Percentiles rank a stretch among this genome's conserved stretches.
phyloP scores from a whole-genome alignment of 768 basidiomycete species.

The Hericium erinaceus region DNA sequence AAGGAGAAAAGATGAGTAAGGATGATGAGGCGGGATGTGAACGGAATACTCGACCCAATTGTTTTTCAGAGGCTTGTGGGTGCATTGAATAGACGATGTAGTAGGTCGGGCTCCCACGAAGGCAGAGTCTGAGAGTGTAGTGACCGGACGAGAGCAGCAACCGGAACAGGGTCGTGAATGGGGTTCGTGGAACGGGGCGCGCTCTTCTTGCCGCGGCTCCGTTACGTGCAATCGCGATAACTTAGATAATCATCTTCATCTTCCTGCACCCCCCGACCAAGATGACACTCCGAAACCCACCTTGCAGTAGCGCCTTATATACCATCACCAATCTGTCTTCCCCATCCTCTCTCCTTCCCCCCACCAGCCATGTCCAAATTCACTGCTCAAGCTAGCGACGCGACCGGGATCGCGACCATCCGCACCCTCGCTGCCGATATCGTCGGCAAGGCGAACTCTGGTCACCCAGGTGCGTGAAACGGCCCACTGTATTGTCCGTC shows the following conservation, averaged over 20 bases:
- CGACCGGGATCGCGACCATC: constrained; percentile 59
- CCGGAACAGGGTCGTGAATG: neutral
- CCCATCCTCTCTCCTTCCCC: constrained; percentile 12
- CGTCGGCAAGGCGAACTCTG: constrained; percentile 85
- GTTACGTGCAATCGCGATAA: neutral
- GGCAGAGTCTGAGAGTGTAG: neutral
- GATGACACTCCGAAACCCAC: too few relatives aligned
- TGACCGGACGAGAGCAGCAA: too few relatives aligned
- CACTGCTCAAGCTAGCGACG: constrained; percentile 34
- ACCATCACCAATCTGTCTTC: constrained; percentile 6
- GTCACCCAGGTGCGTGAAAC: constrained; percentile 64
- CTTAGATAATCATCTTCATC: neutral
- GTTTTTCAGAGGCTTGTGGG: constrained; percentile 59
- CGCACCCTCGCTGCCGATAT: constrained; percentile 69
- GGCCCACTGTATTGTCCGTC: neutral
- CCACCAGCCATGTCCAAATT: constrained; percentile 30
- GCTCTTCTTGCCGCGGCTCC: neutral
- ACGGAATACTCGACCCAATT: neutral
- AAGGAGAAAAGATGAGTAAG: neutral
- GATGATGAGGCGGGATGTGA: neutral
- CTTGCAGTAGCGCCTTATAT: constrained; percentile 1
- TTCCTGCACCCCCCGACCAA: neutral
- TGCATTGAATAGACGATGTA: constrained; percentile 38
- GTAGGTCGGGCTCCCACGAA: neutral
- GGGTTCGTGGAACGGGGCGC: neutral